Conservation (phyloP, 1,284 basidiomycete species). For the Microbotryomycetes sp. region DNA sequence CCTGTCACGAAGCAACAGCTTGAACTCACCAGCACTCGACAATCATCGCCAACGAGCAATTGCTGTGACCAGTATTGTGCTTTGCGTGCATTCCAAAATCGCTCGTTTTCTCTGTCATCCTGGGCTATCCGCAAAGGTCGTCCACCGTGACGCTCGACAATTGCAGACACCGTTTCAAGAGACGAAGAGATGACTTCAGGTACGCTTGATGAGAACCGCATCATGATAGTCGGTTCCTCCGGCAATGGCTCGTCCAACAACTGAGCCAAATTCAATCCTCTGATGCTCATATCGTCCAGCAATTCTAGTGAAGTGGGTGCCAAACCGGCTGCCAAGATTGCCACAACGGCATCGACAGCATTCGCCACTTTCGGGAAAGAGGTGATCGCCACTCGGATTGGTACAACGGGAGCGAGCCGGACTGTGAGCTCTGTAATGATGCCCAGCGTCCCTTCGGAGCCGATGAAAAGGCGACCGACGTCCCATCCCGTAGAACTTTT, state of each 20-base stretch:
- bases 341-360: slow-evolving; percentile 62
- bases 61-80: slow-evolving; percentile 30
- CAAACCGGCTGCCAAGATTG: slow-evolving; percentile 48
- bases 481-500: slow-evolving; percentile 33
- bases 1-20: neutral
- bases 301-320: slow-evolving; percentile 60
- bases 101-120: slow-evolving; percentile 59
- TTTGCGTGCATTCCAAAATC: slow-evolving; percentile 78
- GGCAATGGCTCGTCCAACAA: slow-evolving; percentile 54
- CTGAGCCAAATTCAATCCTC: slow-evolving; percentile 58
- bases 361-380: slow-evolving; percentile 47
- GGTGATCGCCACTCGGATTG: slow-evolving; percentile 54
- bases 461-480: slow-evolving; percentile 70
- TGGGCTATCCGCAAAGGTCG: slow-evolving; percentile 61
- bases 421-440: slow-evolving; percentile 53
- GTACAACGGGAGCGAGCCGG: slow-evolving; percentile 67
- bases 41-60: slow-evolving; percentile 20
- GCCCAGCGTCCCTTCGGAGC: slow-evolving; percentile 90
- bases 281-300: slow-evolving; percentile 49
- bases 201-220: slow-evolving; percentile 13
- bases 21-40: slow-evolving; percentile 12
- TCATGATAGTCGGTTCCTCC: slow-evolving; percentile 52
- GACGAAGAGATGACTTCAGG: neutral
- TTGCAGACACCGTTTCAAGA: slow-evolving; percentile 38
- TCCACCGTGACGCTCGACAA: slow-evolving; percentile 61